Evolutionary conservation across 805 yeast genomes (phyloP).

Genomic region (Schizosaccharomyces octosporus): DNA sequence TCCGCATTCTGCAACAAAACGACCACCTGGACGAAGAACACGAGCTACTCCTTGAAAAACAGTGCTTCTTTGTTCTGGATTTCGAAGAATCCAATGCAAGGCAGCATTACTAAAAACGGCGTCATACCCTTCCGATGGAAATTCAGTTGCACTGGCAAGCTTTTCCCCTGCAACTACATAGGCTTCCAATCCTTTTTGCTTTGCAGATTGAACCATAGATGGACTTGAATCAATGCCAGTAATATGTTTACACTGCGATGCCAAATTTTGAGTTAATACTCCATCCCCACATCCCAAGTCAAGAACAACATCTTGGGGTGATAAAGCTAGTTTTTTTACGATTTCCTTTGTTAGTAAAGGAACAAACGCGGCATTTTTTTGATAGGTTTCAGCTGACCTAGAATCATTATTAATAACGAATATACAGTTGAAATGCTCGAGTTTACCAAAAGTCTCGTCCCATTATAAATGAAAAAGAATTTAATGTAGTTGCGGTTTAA

Average conservation of each 20-base stretch:
- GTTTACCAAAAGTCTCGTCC: too few species aligned
- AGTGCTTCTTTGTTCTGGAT: slow-evolving; percentile 4
- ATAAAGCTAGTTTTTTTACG: slow-evolving; percentile 5
- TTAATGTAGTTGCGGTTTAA: too few species aligned
- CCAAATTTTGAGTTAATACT: slow-evolving; percentile 5
- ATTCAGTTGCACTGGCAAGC: neutral
- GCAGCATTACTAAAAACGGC: slow-evolving; percentile 12
- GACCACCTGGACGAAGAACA: slow-evolving; percentile 7
- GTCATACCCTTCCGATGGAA: slow-evolving; percentile 5
- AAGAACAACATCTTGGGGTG: slow-evolving; percentile 5
- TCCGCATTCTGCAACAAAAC: slow-evolving; percentile 10
- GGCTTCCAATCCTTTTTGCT: neutral
- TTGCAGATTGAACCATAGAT: slow-evolving; percentile 5
- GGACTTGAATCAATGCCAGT: slow-evolving; percentile 7
- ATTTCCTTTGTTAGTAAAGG: slow-evolving; percentile 6
- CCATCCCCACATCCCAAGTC: slow-evolving; percentile 10
- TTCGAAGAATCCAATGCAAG: slow-evolving; percentile 9
- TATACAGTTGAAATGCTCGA: neutral
- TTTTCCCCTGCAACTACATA: slow-evolving; percentile 6
- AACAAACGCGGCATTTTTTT: slow-evolving; percentile 7
- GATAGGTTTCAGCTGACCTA: slow-evolving; percentile 7
- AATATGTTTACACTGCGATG: slow-evolving; percentile 4
- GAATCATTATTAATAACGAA: neutral
- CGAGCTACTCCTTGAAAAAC: slow-evolving; percentile 8
- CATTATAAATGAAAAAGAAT: too few species aligned